Evolutionary conservation across 2,329 filamentous ascomycete species (phyloP), one percentile per base, ranked within the genome.

Genomic region (Sporothrix schenckii): DNA sequence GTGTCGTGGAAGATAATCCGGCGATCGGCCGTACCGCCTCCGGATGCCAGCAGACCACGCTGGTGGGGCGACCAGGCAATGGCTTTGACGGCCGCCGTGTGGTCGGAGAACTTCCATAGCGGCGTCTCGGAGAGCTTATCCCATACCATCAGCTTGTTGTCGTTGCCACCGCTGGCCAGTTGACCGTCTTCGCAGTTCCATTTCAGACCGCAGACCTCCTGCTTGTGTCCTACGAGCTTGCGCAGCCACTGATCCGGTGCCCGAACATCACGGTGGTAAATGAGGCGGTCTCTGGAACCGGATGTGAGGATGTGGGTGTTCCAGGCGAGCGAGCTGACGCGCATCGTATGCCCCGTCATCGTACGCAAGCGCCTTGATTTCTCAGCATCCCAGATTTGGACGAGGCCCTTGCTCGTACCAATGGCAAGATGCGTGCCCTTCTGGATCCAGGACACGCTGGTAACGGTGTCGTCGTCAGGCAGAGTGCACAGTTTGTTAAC

Each of bases 1-100:
- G 95, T 99, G 78, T 99, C 96, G 88, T 97, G 97, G 80, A 99
- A 99, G 75, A 97, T 97, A 80, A 99, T 99, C 44, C 93, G 91
- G 69, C 95, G 88, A 80, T 99, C 95, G 27, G 94, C 95, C 2
- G 95, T 99, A 77, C 95, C 95, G 74, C 95, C 95, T 63, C 95
- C 95, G 7, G 93, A 97, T 27, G 95, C 95, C n/a, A 99, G 86
- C 14, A 99, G 87, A 16, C 94, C 93, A 70, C 93, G 91, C 78
- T 98, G 94, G 78, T 99, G 95, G 11, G 95, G 95, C 50, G 93
- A 97, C 95, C 95, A 99, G 11, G 95, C 90, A 73, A 99, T 97
- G 4, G 95, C 95, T 80, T 99, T 99, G 67, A 99, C 95, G 10
- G 95, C 95, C 14, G 95, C 95, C 49, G 91, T 94, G 79, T 99